Evolutionary conservation across 192 early-diverging fungal genomes (phyloP).

Genomic region (Gonapodya sp.): DNA sequence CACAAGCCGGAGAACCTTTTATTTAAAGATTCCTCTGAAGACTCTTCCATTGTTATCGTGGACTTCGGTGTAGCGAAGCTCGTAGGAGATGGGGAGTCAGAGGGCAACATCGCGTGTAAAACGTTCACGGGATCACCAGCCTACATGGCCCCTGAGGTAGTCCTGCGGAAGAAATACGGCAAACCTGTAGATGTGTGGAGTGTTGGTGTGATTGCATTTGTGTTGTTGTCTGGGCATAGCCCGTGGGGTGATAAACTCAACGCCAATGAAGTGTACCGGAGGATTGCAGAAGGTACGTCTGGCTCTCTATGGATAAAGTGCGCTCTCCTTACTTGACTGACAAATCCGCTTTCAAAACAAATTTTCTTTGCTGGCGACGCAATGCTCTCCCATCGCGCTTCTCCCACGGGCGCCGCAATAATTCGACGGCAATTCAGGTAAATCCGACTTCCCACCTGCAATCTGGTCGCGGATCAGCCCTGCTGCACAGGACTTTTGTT

Average conservation of each 20-base stretch:
- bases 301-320: not conserved
- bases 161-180: conserved; percentile 8
- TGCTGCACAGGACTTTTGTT: not conserved
- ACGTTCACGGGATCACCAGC: conserved; percentile 4
- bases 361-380: too few relatives aligned
- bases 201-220: conserved; percentile 13
- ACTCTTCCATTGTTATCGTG: conserved; percentile 15
- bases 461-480: not conserved
- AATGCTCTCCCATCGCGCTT: too few relatives aligned
- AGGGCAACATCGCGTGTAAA: not conserved
- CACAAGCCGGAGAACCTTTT: conserved; percentile 13
- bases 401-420: too few relatives aligned
- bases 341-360: too few relatives aligned
- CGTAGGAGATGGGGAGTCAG: not conserved
- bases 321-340: too few relatives aligned
- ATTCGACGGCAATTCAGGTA: not conserved
- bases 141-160: conserved; percentile 10
- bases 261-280: not conserved
- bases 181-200: conserved; percentile 14
- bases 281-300: not conserved
- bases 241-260: not conserved
- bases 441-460: not conserved
- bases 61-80: conserved; percentile 13
- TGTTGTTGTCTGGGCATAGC: conserved; percentile 7
- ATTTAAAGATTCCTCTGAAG: conserved; percentile 10